A percentile compares a stretch with the other conserved stretches of the same genome.
Conservation (phyloP, 176 grass and related monocot genomes). For the Carex scoparia region DNA sequence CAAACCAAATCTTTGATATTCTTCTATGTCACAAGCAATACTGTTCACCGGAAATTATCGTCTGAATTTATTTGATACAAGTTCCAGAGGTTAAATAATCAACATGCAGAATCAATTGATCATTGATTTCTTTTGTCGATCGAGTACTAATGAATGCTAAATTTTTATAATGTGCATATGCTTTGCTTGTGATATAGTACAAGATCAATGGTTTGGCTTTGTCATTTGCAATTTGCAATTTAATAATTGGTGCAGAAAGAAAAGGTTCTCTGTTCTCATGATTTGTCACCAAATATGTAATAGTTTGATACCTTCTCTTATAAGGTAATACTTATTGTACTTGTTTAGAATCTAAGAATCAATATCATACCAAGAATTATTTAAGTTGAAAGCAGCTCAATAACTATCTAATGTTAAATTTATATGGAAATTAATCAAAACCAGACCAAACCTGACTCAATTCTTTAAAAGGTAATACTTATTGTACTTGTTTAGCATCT, state of each 20-base stretch:
- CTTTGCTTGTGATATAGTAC: neutral
- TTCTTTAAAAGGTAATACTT: neutral
- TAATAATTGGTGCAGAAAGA: neutral
- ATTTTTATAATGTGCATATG: neutral
- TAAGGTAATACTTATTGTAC: neutral
- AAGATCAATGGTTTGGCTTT: neutral
- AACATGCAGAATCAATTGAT: neutral
- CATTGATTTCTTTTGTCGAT: neutral
- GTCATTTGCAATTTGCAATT: neutral
- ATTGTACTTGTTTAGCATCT: neutral
- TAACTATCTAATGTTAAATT: neutral
- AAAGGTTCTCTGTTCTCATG: neutral
- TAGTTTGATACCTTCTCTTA: neutral
- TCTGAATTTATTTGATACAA: neutral
- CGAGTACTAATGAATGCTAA: neutral
- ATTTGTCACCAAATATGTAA: neutral
- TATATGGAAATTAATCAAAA: neutral
- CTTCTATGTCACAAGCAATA: neutral
- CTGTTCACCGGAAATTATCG: neutral
- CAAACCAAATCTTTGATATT: neutral
- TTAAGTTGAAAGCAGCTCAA: neutral
- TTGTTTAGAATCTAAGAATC: neutral
- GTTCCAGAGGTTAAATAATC: neutral
- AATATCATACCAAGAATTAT: neutral
- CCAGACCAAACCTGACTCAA: neutral